Evolutionary conservation across 768 basidiomycete genomes (phyloP), one percentile per base, ranked within the genome.

Genomic region (Termitomyces sp.): DNA sequence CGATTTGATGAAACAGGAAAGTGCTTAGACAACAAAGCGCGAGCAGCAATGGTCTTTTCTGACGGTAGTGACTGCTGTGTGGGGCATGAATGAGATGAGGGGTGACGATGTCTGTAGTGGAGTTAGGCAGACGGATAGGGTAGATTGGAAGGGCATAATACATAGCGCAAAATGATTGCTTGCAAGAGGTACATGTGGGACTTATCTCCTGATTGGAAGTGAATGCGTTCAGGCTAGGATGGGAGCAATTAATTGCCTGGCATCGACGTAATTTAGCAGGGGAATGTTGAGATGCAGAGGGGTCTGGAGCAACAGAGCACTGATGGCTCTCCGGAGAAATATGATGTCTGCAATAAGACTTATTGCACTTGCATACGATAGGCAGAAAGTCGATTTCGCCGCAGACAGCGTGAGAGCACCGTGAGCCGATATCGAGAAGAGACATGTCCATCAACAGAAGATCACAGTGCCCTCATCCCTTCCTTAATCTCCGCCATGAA

Each of bases 351-450:
- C 91, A 94, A 70, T 83, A 92, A 57, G 75, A 69, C 36, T 67
- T 68, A 46, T 75, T 65, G 72, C 92, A 93, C 30, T 65, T 64
- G 66, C 92, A 94, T 51, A 71, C 69, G 58, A 90, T 84, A n/a
- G 92, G 92, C 0, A 94, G 78, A 60, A 92, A 88, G 72, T 92
- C 90, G 62, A 86, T 73, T 36, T 75, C 62, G 54, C 79, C 76
- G 76, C 91, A 93, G 16, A 77, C 70, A 9, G 75, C 51, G 50
- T 81, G 61, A n/a, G 85, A 73, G 68, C 91, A 94, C 62, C 82
- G 84, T 46, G 78, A 74, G 55, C 91, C 91, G 59, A 90, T 73
- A 24, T 76, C 70, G 40, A 80, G 71, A 52, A 87, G 64, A 57
- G 77, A 46, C 61, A 54, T 77, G 45, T 49, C 55, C 51, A 60